phyloP scores from a whole-genome alignment of 768 basidiomycete species.

The Psilocybe tampanensis region DNA sequence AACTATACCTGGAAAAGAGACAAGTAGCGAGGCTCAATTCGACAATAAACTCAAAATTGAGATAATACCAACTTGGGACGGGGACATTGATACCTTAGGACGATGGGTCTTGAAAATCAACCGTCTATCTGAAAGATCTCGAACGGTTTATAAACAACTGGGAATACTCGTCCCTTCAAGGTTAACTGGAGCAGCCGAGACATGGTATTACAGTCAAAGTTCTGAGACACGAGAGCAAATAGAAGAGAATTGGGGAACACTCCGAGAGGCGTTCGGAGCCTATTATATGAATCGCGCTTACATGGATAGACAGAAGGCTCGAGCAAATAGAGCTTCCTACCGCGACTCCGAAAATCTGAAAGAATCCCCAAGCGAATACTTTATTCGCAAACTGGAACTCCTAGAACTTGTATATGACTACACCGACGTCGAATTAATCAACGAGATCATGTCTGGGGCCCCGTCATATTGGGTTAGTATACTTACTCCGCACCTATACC shows the following conservation, averaged over 20 bases:
- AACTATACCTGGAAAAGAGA: no score
- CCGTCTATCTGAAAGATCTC: no score
- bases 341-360: slow-evolving; percentile 23
- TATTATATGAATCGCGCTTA: slow-evolving; percentile 34
- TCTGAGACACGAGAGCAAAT: slow-evolving; percentile 5
- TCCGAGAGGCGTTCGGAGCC: slow-evolving; percentile 23
- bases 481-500: slow-evolving; percentile 28
- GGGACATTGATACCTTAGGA: no score
- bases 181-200: no score
- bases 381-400: slow-evolving; percentile 32
- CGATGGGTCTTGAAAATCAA: no score
- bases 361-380: slow-evolving; percentile 37
- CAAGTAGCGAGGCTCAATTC: no score
- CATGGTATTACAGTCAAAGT: no score
- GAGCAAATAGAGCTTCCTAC: slow-evolving; percentile 29
- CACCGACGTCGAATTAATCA: slow-evolving; percentile 32
- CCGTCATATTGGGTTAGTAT: slow-evolving; percentile 26
- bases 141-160: no score
- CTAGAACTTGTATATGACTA: slow-evolving; percentile 9
- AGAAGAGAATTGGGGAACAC: slow-evolving; percentile 30
- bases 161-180: no score
- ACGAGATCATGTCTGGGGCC: slow-evolving; percentile 20
- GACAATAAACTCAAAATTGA: no score
- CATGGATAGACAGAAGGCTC: slow-evolving; percentile 26
- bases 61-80: no score